Evolutionary conservation across 2,329 filamentous ascomycete genomes (phyloP), one percentile per base, ranked within the genome.

Genomic region (Aspergillus fumigatus): DNA sequence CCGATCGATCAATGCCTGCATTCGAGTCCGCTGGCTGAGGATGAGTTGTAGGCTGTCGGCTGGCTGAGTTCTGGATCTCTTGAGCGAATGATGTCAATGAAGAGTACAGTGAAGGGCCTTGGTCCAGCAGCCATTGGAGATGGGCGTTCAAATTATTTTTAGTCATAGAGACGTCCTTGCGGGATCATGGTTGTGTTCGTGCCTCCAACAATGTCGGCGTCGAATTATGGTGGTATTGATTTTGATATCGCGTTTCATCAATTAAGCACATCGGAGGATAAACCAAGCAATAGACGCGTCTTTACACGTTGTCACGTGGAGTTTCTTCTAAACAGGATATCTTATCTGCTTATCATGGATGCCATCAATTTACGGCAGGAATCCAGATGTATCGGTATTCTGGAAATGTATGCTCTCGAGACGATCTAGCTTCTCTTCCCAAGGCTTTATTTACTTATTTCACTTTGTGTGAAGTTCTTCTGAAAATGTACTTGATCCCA

Each of bases 101-200:
- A 27, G 67, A 66, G 52, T 71, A 70, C 10, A 70, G 62, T 38
- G 69, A 68, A 49, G 67, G 70, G 64, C 70, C 71, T 69, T 70
- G 73, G 56, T 69, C 70, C 61, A 80, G 61, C 56, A 80, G 74
- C 78, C 78, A 80, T 69, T 73, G 68, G 56, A 80, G 71, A 67
- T 78, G 76, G 62, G 68, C 63, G 52, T 67, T 65, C 53, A 80
- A 61, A 62, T 80, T 80, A 68, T 77, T 73, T 65, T 72, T 78
- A 69, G 78, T 79, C 78, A 80, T 80, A 73, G 69, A 71, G 73
- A 61, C 68, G 63, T 68, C 29, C 66, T 60, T 56, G 62, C 14
- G 11, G 52, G 48, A 52, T 63, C 70, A 71, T 73, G 59, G 55
- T 65, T 66, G 62, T 65, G 47, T 50, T 38, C 10, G 45, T 35